Percentiles rank a stretch among this genome's conserved stretches.
Conservation (phyloP, 2,329 filamentous ascomycete genomes). For the Aureobasidium lini region DNA sequence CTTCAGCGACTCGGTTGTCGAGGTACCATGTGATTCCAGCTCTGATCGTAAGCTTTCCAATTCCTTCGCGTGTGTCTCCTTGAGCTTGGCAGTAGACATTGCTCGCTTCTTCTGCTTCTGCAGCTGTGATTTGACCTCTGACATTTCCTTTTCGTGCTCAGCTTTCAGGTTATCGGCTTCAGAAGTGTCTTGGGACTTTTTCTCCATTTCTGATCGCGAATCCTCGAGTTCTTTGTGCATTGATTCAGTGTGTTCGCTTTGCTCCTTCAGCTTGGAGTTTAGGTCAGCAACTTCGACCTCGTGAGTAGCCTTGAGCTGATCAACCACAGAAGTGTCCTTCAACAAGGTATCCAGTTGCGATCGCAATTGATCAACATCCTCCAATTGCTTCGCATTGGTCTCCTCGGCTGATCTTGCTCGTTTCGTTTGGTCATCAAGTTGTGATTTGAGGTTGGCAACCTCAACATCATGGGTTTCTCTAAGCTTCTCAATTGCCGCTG, state of each 20-base stretch:
- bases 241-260: not conserved
- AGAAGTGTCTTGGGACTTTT: not conserved
- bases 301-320: not conserved
- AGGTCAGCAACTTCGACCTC: not conserved
- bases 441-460: not conserved
- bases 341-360: not conserved
- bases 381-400: not conserved
- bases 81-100: conserved; percentile 10
- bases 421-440: not conserved
- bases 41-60: conserved; percentile 20
- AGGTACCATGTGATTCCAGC: conserved; percentile 18
- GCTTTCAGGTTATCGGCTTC: conserved; percentile 3
- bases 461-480: not conserved
- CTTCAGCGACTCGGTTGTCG: not conserved
- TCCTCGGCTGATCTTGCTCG: not conserved
- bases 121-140: conserved; percentile 1
- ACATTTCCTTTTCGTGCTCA: not conserved
- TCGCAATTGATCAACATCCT: not conserved
- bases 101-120: not conserved
- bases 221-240: not conserved
- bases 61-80: conserved; percentile 19
- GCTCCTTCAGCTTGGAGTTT: not conserved
- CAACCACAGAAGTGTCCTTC: not conserved
- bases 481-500: not conserved
- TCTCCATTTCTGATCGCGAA: not conserved